Conservation (phyloP, 768 basidiomycete genomes). For the Mycena albidolilacea region DNA sequence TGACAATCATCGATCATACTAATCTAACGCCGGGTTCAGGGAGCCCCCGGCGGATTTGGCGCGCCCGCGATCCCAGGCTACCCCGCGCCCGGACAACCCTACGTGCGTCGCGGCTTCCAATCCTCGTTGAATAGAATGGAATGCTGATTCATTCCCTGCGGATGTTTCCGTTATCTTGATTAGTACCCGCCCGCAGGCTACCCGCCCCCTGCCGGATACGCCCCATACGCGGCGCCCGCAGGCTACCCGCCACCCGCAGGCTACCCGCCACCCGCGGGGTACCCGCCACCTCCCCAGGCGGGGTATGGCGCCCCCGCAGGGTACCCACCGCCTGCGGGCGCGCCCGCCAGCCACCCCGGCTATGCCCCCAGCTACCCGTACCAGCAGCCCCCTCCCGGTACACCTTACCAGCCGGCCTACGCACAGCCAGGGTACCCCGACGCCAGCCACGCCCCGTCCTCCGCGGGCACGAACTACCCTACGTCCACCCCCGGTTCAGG, state of each 20-base stretch:
- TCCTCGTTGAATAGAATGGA: too few relatives aligned
- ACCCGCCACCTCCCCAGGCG: too few relatives aligned
- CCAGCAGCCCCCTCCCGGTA: background rate
- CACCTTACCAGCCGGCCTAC: background rate
- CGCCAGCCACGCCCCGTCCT: background rate
- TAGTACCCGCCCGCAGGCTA: constrained; percentile 3
- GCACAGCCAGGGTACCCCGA: too few relatives aligned
- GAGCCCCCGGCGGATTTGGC: background rate
- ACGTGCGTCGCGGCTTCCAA: background rate
- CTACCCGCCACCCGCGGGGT: too few relatives aligned
- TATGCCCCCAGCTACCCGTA: background rate
- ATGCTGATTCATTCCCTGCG: too few relatives aligned
- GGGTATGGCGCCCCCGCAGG: too few relatives aligned
- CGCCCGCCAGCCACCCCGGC: background rate
- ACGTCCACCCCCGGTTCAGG: too few relatives aligned
- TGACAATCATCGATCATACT: background rate
- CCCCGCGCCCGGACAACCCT: background rate
- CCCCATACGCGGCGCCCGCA: background rate
- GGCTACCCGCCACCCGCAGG: background rate
- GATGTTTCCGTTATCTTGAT: background rate
- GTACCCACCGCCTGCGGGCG: too few relatives aligned
- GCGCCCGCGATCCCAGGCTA: constrained; percentile 17
- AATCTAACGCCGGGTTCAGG: too few relatives aligned
- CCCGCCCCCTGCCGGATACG: background rate
- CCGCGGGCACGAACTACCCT: background rate